Conservation (phyloP, 805 yeast genomes). For the Komagataella kurtzmanii region DNA sequence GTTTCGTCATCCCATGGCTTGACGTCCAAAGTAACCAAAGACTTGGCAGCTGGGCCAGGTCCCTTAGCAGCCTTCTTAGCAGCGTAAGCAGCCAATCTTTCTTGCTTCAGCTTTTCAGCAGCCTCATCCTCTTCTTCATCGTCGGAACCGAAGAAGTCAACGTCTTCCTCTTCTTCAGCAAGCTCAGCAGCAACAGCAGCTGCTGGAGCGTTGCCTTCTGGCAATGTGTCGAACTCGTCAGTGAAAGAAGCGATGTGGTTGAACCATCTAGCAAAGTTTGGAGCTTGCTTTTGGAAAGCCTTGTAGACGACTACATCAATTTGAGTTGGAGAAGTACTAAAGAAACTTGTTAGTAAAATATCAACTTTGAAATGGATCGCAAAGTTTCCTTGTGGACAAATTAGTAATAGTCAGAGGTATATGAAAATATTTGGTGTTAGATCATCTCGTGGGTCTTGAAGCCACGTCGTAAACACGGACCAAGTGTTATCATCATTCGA, state of each 20-base stretch:
- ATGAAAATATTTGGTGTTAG: slow-evolving; percentile 25
- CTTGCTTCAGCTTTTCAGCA: slow-evolving; percentile 94
- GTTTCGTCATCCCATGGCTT: slow-evolving; percentile 99
- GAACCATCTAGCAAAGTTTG: slow-evolving; percentile 96
- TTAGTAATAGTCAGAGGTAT: neutral
- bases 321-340: slow-evolving; percentile 79
- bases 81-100: slow-evolving; percentile 96
- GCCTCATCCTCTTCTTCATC: slow-evolving; percentile 94
- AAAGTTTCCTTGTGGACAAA: neutral
- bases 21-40: slow-evolving; percentile 90
- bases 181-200: slow-evolving; percentile 54
- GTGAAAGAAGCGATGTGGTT: slow-evolving; percentile 94
- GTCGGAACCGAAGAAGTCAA: slow-evolving; percentile 81
- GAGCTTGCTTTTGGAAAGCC: slow-evolving; percentile 86
- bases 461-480: slow-evolving; percentile 98
- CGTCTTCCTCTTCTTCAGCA: slow-evolving; percentile 85
- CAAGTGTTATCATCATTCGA: slow-evolving; percentile 61
- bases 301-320: slow-evolving; percentile 92
- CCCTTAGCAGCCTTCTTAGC: slow-evolving; percentile 96
- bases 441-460: slow-evolving; percentile 93
- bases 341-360: slow-evolving; percentile 6
- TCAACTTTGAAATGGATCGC: neutral
- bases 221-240: slow-evolving; percentile 69
- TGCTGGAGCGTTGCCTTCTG: slow-evolving; percentile 64
- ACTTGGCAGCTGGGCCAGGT: slow-evolving; percentile 98